A percentile compares a stretch with the other conserved stretches of the same genome.
These are phyloP conservation scores for Rhododendron williamsianum DNA, from an alignment of 148 eudicot species.

Conservation along the genomic window DNA sequence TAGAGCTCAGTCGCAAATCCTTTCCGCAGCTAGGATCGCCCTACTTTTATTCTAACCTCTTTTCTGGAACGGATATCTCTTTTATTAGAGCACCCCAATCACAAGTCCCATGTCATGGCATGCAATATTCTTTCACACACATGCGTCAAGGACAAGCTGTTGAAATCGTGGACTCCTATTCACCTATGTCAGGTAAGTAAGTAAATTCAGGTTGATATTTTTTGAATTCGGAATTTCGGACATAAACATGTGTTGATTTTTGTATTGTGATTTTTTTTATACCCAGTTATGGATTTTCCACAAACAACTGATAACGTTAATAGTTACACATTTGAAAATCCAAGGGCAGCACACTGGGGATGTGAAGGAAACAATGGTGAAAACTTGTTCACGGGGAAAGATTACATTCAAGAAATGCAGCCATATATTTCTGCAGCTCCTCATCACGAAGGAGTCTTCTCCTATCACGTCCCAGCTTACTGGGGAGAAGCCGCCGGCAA, in stretches of 20 bases:
- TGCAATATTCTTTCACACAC: background rate
- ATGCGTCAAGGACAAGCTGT: background rate
- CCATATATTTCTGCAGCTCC: background rate
- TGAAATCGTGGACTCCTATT: background rate
- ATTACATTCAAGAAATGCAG: background rate
- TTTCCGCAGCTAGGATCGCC: constrained; percentile 19
- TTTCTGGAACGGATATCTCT: background rate
- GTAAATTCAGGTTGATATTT: background rate
- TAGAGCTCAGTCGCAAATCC: constrained; percentile 19
- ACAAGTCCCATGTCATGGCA: background rate
- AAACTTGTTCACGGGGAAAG: background rate
- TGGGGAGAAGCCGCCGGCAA: background rate
- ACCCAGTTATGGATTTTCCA: constrained; percentile 12
- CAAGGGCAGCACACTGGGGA: background rate
- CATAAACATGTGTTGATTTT: background rate
- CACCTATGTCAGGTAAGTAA: constrained; percentile 8
- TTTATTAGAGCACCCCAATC: background rate
- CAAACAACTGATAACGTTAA: background rate
- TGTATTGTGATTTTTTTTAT: background rate
- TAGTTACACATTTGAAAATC: background rate
- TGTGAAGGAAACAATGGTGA: background rate
- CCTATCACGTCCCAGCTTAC: background rate
- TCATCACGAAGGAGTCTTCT: background rate
- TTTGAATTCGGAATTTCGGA: background rate
- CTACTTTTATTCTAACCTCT: background rate